phyloP scores from a whole-genome alignment of 257 asterid genomes.

The Orobanche coerulescens region DNA sequence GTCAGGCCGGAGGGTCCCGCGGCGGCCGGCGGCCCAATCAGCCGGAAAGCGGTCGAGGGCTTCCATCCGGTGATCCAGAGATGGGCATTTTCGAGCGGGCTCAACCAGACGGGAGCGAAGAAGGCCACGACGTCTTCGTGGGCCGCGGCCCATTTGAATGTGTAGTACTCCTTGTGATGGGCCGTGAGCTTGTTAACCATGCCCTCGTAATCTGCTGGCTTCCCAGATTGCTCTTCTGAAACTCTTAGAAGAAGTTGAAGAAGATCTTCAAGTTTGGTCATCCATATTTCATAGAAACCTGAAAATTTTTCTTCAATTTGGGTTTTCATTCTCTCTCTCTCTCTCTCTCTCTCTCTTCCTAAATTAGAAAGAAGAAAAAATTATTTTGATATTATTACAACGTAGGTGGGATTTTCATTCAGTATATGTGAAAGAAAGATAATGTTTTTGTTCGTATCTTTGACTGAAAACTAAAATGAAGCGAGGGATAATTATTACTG shows the following conservation, averaged over 20 bases:
- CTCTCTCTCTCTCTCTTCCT: not conserved
- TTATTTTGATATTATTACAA: too few species aligned
- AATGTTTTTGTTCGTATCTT: too few species aligned
- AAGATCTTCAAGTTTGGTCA: conserved; percentile 43
- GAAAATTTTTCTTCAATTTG: conserved; percentile 29
- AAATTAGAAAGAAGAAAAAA: too few species aligned
- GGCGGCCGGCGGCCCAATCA: conserved; percentile 21
- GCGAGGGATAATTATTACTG: too few species aligned
- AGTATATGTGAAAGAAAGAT: too few species aligned
- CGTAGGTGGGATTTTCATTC: too few species aligned
- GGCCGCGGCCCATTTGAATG: conserved; percentile 56
- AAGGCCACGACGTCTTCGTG: conserved; percentile 48
- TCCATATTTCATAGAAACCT: conserved; percentile 51
- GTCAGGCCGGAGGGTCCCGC: conserved; percentile 21
- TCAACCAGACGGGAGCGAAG: conserved; percentile 50
- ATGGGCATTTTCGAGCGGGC: conserved; percentile 44
- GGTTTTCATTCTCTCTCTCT: conserved; percentile 21
- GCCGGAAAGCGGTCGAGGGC: conserved; percentile 48
- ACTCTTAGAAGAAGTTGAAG: conserved; percentile 22
- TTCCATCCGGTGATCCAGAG: conserved; percentile 77
- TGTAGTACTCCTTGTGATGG: conserved; percentile 60
- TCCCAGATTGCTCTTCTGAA: not conserved
- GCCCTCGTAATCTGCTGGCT: not conserved
- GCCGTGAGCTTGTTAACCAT: conserved; percentile 38
- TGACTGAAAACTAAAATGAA: too few species aligned